Percentiles rank a stretch among this genome's conserved stretches.
phyloP scores from a whole-genome alignment of 2,329 filamentous ascomycete genomes.

The Pseudocercospora fuligena region DNA sequence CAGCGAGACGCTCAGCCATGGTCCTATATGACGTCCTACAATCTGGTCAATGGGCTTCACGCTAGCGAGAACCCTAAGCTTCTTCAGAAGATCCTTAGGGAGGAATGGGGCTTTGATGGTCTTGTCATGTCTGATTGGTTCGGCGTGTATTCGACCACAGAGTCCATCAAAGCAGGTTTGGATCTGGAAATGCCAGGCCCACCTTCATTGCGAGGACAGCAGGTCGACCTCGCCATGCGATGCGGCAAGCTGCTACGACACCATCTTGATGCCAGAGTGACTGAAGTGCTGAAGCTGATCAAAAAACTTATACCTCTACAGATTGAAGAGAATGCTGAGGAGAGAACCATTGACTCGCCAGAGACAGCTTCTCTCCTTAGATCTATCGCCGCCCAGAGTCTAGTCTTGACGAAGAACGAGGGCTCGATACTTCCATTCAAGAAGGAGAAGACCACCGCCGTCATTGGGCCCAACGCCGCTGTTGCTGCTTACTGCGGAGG shows the following conservation, averaged over 20 bases:
- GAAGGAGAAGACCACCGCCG: conserved; percentile 70
- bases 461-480: conserved; percentile 77
- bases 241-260: conserved; percentile 37
- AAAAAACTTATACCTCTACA: conserved; percentile 43
- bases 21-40: conserved; percentile 75
- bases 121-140: conserved; percentile 75
- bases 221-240: conserved; percentile 37
- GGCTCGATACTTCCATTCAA: conserved; percentile 65
- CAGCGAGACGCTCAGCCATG: conserved; percentile 71
- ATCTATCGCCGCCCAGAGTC: conserved; percentile 34
- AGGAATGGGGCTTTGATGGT: conserved; percentile 69
- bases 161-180: conserved; percentile 72
- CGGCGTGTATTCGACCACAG: conserved; percentile 71
- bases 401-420: conserved; percentile 67
- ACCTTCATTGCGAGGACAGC: conserved; percentile 50
- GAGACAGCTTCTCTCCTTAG: conserved; percentile 40
- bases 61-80: conserved; percentile 68
- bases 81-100: conserved; percentile 70
- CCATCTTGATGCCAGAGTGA: conserved; percentile 61
- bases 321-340: conserved; percentile 38
- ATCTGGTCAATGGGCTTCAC: conserved; percentile 74
- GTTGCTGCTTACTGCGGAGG: conserved; percentile 59
- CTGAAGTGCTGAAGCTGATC: conserved; percentile 64
- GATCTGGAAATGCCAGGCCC: conserved; percentile 91
- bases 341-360: conserved; percentile 38